These are phyloP conservation scores for Cymbopogon flexuosus DNA, from an alignment of 202 grass and related monocot genomes.

Conservation along the genomic window DNA sequence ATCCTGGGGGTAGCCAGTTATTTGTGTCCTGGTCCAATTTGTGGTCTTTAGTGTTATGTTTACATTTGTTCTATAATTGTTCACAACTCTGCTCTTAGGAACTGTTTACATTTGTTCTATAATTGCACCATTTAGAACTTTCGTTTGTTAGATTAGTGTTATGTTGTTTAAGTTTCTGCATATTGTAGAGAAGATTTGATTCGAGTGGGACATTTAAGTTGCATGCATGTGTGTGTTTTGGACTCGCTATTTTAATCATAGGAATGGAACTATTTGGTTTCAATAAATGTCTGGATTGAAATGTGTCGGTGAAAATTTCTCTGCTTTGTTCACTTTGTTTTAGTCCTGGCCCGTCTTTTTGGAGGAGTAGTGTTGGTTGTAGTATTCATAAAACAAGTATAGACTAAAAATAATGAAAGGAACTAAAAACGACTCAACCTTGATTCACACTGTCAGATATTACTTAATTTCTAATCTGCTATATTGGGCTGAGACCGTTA, in stretches of 20 bases:
- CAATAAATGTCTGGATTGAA: background rate
- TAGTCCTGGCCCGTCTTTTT: background rate
- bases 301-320: background rate
- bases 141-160: background rate
- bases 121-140: background rate
- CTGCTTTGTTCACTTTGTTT: background rate
- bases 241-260: background rate
- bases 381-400: background rate
- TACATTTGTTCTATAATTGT: background rate
- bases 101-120: background rate
- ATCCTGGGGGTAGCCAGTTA: background rate
- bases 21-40: background rate
- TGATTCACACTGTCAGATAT: background rate
- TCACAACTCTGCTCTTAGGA: background rate
- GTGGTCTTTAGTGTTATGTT: background rate
- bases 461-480: conserved; percentile 6
- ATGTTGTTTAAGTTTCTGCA: background rate
- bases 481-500: background rate
- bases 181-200: background rate
- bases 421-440: background rate
- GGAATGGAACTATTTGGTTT: background rate
- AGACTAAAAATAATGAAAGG: background rate
- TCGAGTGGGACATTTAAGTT: background rate
- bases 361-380: background rate
- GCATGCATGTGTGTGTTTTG: background rate